A percentile compares a stretch with the other conserved stretches of the same genome.
These are phyloP conservation scores for Podospora pseudocomata DNA, from an alignment of 495 filamentous ascomycete species.

Conservation along the genomic window DNA sequence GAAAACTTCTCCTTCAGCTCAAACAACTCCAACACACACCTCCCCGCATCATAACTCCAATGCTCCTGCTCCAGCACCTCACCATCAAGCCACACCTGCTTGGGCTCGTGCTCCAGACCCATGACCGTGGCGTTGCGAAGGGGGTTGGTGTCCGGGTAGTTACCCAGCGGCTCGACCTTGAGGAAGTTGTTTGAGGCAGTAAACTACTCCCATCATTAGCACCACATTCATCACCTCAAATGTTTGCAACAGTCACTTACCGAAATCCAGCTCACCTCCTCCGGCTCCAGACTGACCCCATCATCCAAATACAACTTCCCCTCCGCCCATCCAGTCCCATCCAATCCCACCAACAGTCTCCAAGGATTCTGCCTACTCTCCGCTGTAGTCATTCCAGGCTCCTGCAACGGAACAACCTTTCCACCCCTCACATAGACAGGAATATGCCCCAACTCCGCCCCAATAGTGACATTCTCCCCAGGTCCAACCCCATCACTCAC, in stretches of 20 bases:
- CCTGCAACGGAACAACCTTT: constrained; percentile 64
- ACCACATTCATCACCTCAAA: neutral
- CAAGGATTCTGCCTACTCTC: constrained; percentile 65
- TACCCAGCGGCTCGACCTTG: constrained; percentile 46
- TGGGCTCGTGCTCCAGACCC: constrained; percentile 49
- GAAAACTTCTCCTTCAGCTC: constrained; percentile 18
- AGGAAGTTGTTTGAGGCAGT: constrained; percentile 45
- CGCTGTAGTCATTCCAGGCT: constrained; percentile 65
- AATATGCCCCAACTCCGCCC: constrained; percentile 74
- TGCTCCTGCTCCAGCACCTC: constrained; percentile 33
- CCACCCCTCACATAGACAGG: constrained; percentile 73
- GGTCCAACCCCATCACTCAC: constrained; percentile 48
- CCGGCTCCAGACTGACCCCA: constrained; percentile 64
- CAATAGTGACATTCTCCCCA: constrained; percentile 67
- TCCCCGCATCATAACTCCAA: constrained; percentile 48
- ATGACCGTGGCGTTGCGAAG: constrained; percentile 65
- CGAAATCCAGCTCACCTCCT: constrained; percentile 54
- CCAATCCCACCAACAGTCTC: constrained; percentile 63
- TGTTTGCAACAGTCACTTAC: constrained; percentile 32
- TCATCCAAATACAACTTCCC: constrained; percentile 81
- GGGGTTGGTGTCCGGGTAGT: constrained; percentile 57
- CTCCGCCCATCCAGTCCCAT: constrained; percentile 52
- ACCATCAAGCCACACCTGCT: constrained; percentile 52
- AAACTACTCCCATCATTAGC: constrained; percentile 42
- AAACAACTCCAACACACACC: constrained; percentile 12